Conservation (phyloP, 1,284 basidiomycete genomes). For the Lentinula novae-zelandiae region DNA sequence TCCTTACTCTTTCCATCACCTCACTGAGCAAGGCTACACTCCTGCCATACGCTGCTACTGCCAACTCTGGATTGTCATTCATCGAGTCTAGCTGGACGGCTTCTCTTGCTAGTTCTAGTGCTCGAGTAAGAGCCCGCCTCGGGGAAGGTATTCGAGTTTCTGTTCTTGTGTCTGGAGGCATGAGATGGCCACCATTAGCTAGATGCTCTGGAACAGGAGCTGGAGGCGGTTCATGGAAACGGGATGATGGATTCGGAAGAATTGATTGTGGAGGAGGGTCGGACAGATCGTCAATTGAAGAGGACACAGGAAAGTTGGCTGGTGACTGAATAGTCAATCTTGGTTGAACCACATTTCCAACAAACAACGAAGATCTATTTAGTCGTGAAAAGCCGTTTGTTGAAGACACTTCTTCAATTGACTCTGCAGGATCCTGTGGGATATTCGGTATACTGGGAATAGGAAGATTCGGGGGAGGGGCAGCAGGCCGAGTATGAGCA, state of each 20-base stretch:
- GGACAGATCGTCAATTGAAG: conserved; percentile 47
- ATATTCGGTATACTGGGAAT: conserved; percentile 57
- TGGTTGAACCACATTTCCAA: conserved; percentile 36
- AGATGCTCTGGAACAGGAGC: conserved; percentile 22
- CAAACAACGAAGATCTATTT: conserved; percentile 17
- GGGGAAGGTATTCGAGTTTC: conserved; percentile 57
- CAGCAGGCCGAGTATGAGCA: conserved; percentile 57
- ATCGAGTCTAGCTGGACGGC: conserved; percentile 78
- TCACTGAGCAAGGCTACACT: conserved; percentile 80
- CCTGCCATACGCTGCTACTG: conserved; percentile 76
- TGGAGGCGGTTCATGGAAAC: conserved; percentile 27
- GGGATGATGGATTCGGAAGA: conserved; percentile 37
- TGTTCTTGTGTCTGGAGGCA: conserved; percentile 36
- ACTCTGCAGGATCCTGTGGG: conserved; percentile 6
- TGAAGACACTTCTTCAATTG: neutral
- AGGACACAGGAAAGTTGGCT: conserved; percentile 50
- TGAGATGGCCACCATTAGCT: conserved; percentile 34
- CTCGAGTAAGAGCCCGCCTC: conserved; percentile 71
- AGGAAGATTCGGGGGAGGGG: conserved; percentile 70
- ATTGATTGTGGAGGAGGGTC: conserved; percentile 55
- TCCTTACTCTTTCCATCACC: conserved; percentile 82
- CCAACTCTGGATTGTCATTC: conserved; percentile 78
- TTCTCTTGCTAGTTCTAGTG: conserved; percentile 78
- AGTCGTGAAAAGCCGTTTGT: conserved; percentile 6
- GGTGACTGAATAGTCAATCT: conserved; percentile 49